These are phyloP conservation scores for Alternaria sp. DNA, from an alignment of 2,329 filamentous ascomycete genomes.

Conservation along the genomic window DNA sequence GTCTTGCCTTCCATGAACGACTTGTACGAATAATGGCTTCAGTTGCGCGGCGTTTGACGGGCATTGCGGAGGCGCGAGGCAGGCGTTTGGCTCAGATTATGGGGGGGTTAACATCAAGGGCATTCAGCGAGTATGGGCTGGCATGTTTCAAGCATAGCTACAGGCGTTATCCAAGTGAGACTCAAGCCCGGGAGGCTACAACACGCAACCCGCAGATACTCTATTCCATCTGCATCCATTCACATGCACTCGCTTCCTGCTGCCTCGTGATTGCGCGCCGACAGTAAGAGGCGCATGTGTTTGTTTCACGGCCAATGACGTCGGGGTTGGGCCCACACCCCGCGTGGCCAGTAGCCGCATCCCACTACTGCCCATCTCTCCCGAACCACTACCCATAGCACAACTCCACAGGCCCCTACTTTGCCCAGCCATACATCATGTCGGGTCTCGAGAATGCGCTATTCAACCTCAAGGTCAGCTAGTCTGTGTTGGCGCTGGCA, in stretches of 20 bases:
- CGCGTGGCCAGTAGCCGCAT: constrained; percentile 40
- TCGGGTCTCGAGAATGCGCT: constrained; percentile 69
- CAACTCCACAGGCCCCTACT: constrained; percentile 18
- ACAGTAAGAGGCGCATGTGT: constrained; percentile 3
- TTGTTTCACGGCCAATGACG: constrained; percentile 19
- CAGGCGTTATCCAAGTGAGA: constrained; percentile 15
- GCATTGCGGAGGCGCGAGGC: constrained; percentile 24
- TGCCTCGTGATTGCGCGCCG: constrained; percentile 17
- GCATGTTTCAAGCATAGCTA: constrained; percentile 15
- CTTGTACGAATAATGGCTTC: constrained; percentile 23
- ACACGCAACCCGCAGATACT: background rate
- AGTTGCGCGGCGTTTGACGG: constrained; percentile 37
- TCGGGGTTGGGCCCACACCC: constrained; percentile 38
- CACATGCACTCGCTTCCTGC: constrained; percentile 3
- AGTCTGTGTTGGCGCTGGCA: background rate
- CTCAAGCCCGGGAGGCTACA: constrained; percentile 1
- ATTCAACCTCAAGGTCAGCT: constrained; percentile 66
- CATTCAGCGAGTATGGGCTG: constrained; percentile 16
- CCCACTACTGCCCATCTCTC: constrained; percentile 29
- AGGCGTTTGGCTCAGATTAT: constrained; percentile 39
- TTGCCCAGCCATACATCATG: constrained; percentile 52
- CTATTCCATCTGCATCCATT: background rate
- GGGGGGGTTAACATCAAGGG: constrained; percentile 22
- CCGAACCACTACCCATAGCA: constrained; percentile 22
- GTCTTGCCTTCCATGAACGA: constrained; percentile 20